Base-by-base conservation (phyloP, 768 basidiomycete species). In the Phylloporus sp. region DNA sequence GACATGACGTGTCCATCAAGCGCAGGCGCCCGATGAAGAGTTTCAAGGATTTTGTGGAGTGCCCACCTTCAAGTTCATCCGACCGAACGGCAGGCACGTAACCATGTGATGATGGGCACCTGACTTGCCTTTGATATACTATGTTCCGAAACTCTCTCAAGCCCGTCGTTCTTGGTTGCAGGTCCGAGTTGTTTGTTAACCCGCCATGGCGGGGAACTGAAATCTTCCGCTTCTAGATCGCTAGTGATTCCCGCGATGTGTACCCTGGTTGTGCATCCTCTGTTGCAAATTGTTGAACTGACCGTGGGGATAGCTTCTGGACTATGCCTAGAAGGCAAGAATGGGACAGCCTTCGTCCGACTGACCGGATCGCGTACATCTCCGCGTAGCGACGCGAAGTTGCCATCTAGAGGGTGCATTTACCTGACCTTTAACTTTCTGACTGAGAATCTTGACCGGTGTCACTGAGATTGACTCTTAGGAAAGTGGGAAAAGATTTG, bases 381-480 rank as follows among this genome's bases (percentile, higher is more conserved):
- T 45, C 40, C 29, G 34, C 24, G 18, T 55, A 75, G 71, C 66
- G 70, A n/a, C 78, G 75, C 58, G 56, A 67, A 22, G 68, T 69
- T 54, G 78, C 81, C 0, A 80, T 85, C 49, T 80, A 77, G 80
- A 77, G 49, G 38, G 75, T 20, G 11, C 20, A 20, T 26, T 17
- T 2, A 13, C 13, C 13, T 5, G 2, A 2, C 15, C n/a, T 10
- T n/a, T 28, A 10, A 5, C 22, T 5, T 27, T 14, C 44, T 22
- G 36, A 17, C 36, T 43, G 28, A 55, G 21, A 14, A 31, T 31
- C 34, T 1, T 27, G 11, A 13, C 26, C 41, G 82, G 80, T 55
- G 79, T 85, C n/a, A 86, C 82, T 3, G 82, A 87, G 67, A 86
- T 86, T 56, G 81, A 83, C 0, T 85, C 84, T 85, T 42, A 84